Evolutionary conservation across 2,329 filamentous ascomycete species (phyloP).

Genomic region (Penicillium expansum): DNA sequence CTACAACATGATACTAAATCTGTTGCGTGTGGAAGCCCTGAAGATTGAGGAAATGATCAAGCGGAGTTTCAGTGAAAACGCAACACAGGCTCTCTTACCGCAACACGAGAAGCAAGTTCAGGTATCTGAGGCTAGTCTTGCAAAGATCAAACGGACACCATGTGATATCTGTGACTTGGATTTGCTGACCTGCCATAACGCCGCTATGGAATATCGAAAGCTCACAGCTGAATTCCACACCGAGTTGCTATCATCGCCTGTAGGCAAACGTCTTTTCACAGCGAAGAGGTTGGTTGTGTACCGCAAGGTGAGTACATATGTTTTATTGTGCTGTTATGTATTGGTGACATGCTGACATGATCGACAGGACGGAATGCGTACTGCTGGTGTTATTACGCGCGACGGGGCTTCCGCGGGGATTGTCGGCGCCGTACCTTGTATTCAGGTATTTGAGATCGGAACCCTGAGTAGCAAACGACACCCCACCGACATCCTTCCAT

Average conservation of each 20-base stretch:
- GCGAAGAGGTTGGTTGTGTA: conserved; percentile 78
- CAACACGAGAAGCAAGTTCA: conserved; percentile 96
- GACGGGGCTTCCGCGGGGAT: conserved; percentile 69
- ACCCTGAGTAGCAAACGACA: conserved; percentile 67
- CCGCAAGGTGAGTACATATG: conserved; percentile 52
- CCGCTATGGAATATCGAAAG: conserved; percentile 74
- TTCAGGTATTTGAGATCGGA: conserved; percentile 77
- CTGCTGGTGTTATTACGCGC: conserved; percentile 73
- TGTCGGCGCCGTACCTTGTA: conserved; percentile 62
- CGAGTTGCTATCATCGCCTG: conserved; percentile 71
- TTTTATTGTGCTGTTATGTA: not conserved
- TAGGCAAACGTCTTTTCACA: conserved; percentile 76
- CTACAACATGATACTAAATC: conserved; percentile 98
- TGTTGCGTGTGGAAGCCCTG: conserved; percentile 88
- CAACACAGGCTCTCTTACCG: conserved; percentile 87
- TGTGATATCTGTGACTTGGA: conserved; percentile 79
- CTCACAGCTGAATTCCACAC: conserved; percentile 79
- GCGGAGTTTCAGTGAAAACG: conserved; percentile 97
- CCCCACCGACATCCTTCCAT: conserved; percentile 82
- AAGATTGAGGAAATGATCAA: conserved; percentile 99
- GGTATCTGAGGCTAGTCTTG: conserved; percentile 84
- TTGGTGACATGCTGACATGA: conserved; percentile 18
- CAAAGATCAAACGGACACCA: conserved; percentile 80
- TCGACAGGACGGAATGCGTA: conserved; percentile 70
- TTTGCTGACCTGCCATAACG: conserved; percentile 76